phyloP scores from a whole-genome alignment of 306 rosid genomes.

The Gynostemma pentaphyllum region DNA sequence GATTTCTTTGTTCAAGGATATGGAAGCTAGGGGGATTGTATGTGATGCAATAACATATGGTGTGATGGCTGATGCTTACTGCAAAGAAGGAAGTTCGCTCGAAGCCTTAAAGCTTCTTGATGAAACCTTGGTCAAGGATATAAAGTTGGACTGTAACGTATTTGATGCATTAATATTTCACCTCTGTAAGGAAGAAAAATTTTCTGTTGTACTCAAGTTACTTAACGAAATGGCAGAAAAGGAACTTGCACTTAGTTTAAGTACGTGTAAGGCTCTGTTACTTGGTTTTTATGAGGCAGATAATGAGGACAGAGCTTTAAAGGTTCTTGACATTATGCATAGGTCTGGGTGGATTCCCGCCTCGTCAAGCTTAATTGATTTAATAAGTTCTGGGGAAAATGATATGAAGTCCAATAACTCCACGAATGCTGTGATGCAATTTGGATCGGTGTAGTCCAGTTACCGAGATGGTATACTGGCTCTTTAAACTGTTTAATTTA shows the following conservation, averaged over 20 bases:
- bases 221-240: conserved; percentile 22
- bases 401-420: conserved; percentile 1
- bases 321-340: conserved; percentile 23
- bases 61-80: conserved; percentile 25
- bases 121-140: conserved; percentile 19
- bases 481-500: neutral
- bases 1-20: conserved; percentile 25
- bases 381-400: conserved; percentile 8
- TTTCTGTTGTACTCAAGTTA: conserved; percentile 11
- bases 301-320: conserved; percentile 18
- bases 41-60: conserved; percentile 19
- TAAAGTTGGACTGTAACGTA: conserved; percentile 5
- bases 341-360: conserved; percentile 28
- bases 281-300: conserved; percentile 19
- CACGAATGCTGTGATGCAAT: neutral
- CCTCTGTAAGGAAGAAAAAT: conserved; percentile 15
- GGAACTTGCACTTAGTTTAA: conserved; percentile 14
- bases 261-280: conserved; percentile 20
- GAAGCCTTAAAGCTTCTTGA: conserved; percentile 23
- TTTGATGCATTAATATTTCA: conserved; percentile 15
- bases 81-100: conserved; percentile 21
- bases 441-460: neutral
- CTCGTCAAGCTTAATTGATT: conserved; percentile 17
- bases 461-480: neutral
- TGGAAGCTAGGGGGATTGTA: conserved; percentile 23